These are phyloP conservation scores for Diophrys appendiculata DNA, from an alignment of 73 alveolate genomes.

Conservation along the genomic window DNA sequence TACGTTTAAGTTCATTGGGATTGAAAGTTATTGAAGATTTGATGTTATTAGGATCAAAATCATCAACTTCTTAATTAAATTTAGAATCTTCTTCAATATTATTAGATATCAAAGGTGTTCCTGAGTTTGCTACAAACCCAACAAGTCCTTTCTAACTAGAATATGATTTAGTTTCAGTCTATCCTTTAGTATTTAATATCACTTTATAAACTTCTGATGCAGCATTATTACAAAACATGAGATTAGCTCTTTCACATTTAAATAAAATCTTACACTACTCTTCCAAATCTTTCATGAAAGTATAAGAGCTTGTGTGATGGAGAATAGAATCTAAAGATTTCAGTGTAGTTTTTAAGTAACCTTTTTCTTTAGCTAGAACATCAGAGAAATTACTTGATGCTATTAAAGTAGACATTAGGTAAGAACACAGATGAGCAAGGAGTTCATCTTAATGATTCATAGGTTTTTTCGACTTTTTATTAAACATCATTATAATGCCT, in stretches of 20 bases:
- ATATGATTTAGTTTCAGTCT: neutral
- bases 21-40: no score
- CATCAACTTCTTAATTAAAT: neutral
- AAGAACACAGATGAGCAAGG: conserved; percentile 1
- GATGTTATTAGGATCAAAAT: no score
- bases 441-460: neutral
- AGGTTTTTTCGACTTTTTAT: neutral
- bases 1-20: no score
- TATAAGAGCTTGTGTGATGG: neutral
- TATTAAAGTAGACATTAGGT: neutral
- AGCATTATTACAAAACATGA: neutral
- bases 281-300: neutral
- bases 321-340: neutral
- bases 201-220: neutral
- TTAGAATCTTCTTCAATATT: neutral
- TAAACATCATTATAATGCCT: neutral
- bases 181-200: neutral
- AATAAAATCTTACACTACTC: neutral
- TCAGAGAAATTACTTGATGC: neutral
- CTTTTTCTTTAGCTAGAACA: neutral
- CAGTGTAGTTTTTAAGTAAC: neutral
- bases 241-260: neutral
- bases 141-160: neutral
- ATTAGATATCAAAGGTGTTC: neutral
- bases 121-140: neutral